Base-by-base conservation (phyloP, 495 filamentous ascomycete species). In the Trichoderma reesei region DNA sequence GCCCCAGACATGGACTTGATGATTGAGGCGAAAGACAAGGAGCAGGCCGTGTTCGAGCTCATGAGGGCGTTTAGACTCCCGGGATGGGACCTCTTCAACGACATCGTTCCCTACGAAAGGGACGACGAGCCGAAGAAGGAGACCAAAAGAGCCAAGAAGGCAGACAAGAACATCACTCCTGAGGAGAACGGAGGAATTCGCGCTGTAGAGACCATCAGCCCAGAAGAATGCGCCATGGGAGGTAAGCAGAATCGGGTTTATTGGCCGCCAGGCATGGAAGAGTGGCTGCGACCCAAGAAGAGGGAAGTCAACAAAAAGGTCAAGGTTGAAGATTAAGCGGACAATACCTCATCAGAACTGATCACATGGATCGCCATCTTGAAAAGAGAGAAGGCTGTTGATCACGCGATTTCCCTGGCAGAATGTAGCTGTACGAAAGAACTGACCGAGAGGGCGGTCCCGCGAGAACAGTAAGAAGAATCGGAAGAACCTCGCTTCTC, bases 11-110 rank as follows among this genome's bases (percentile, higher is more conserved):
- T 95, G 88, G 94, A 96, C 71, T 79, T 97, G 13, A 98, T 97
- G 94, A 96, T 97, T 65, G 94, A 98, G 77, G 94, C 94, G 18
- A 98, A 97, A 70, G 92, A 96, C 69, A 98, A 97, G 74, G 94
- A 98, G 73, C 94, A 97, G 73, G 92, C 94, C 0, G 92, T 96
- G 0, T 96, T 97, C 69, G 91, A 96, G 67, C 80, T 97, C 14
- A 96, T 96, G 90, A 79, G 87, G 38, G 94, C 78, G 1, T 96
- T 89, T 73, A 90, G 87, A 64, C 80, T 97, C 0, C 89, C 91
- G 0, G 90, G 89, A 3, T 86, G 86, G 71, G 82, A 93, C 5
- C 78, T 75, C 1, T 82, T 94, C 69, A 88, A 87, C 68, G 89
- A 96, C 66, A 77, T 98, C 6, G 76, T 92, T 16, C 92, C 93